Evolutionary conservation across 768 basidiomycete species (phyloP).

Genomic region (Tylopilus felleus): DNA sequence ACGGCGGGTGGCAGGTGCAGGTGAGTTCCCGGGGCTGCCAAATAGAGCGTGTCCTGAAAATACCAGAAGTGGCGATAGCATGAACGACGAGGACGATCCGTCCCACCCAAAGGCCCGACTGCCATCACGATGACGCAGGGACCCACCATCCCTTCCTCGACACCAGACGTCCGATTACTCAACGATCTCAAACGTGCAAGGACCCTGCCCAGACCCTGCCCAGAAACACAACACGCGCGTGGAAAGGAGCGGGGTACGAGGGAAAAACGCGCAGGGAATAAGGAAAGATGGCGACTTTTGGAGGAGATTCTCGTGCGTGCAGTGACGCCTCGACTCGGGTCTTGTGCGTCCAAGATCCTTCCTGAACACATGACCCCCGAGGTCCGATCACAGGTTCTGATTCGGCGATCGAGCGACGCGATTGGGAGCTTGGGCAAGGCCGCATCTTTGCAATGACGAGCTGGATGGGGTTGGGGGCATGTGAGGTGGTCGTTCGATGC

Average conservation of each 20-base stretch:
- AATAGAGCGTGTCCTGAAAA: neutral
- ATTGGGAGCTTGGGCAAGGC: neutral
- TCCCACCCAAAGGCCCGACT: neutral
- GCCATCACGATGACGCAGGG: slow-evolving; percentile 5
- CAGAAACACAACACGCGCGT: neutral
- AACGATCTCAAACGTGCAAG: neutral
- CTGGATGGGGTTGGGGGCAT: neutral
- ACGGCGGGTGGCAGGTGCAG: neutral
- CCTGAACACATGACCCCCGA: neutral
- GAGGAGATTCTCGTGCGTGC: slow-evolving; percentile 5
- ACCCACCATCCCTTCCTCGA: neutral
- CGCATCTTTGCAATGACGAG: slow-evolving; percentile 1
- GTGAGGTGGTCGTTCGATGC: neutral
- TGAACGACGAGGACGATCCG: slow-evolving; percentile 1
- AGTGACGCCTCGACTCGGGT: slow-evolving; percentile 1
- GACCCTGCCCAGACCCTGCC: neutral
- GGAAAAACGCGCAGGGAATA: neutral
- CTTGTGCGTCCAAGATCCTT: neutral
- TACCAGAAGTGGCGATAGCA: neutral
- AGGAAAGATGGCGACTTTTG: neutral
- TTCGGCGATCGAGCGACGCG: slow-evolving; percentile 4
- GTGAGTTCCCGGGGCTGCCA: neutral
- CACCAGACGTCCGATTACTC: neutral
- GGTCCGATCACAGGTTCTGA: slow-evolving; percentile 1
- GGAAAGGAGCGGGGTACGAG: too few relatives aligned